A percentile compares a stretch with the other conserved stretches of the same genome.
Evolutionary conservation across 176 grass and related monocot species (phyloP).

Genomic region (Oropetium thomaeum): DNA sequence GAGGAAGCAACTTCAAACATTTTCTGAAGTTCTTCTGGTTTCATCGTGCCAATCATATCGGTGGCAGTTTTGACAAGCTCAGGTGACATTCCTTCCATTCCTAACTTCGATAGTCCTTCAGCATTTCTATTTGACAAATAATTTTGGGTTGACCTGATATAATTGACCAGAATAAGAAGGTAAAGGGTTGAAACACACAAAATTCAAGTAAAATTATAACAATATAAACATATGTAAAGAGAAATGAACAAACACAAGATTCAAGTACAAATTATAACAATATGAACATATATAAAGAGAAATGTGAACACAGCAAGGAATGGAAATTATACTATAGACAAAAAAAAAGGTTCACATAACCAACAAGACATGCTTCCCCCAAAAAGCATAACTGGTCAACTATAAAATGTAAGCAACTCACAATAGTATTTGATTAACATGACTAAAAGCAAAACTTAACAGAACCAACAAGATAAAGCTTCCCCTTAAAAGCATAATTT

Average conservation of each 20-base stretch:
- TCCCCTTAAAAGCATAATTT: no score
- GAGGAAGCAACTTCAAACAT: slow-evolving; percentile 85
- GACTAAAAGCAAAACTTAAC: no score
- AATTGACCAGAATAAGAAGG: slow-evolving; percentile 38
- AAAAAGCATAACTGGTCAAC: neutral
- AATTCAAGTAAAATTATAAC: neutral
- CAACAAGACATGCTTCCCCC: neutral
- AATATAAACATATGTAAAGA: neutral
- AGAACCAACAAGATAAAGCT: no score
- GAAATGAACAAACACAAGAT: neutral
- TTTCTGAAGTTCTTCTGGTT: slow-evolving; percentile 88
- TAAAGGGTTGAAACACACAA: neutral
- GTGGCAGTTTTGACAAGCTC: slow-evolving; percentile 81
- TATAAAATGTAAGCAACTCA: slow-evolving; percentile 8
- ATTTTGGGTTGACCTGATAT: slow-evolving; percentile 62
- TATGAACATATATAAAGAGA: neutral
- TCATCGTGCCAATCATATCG: slow-evolving; percentile 79
- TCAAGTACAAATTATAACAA: neutral
- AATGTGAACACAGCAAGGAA: slow-evolving; percentile 7
- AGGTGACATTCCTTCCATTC: slow-evolving; percentile 78
- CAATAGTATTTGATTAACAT: slow-evolving; percentile 1
- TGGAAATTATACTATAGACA: neutral
- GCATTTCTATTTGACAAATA: slow-evolving; percentile 45
- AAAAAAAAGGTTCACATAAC: neutral
- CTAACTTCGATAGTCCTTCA: slow-evolving; percentile 46